Evolutionary conservation across 805 yeast species (phyloP).

Genomic region (Vanderwaltozyma tropicalis): DNA sequence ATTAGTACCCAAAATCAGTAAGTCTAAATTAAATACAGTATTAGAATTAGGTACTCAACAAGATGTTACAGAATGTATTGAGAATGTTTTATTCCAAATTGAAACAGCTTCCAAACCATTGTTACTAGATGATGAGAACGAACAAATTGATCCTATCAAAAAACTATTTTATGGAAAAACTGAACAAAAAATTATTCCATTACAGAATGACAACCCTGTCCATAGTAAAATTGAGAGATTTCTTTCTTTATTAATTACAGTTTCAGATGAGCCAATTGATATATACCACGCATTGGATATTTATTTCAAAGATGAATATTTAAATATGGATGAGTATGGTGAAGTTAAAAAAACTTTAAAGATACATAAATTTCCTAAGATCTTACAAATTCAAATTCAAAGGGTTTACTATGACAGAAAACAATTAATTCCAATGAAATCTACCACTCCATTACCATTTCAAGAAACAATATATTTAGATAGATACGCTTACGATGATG

Average conservation of each 20-base stretch:
- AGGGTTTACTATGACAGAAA: constrained; percentile 82
- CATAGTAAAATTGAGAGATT: constrained; percentile 63
- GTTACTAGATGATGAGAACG: constrained; percentile 55
- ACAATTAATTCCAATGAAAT: constrained; percentile 64
- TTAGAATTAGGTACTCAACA: constrained; percentile 84
- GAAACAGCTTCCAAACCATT: constrained; percentile 77
- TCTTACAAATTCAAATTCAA: constrained; percentile 86
- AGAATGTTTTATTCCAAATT: constrained; percentile 80
- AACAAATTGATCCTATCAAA: constrained; percentile 75
- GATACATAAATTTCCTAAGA: constrained; percentile 61
- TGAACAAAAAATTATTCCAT: constrained; percentile 59
- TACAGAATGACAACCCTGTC: constrained; percentile 26
- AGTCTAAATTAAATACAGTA: constrained; percentile 62
- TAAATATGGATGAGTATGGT: constrained; percentile 59
- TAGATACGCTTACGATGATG: constrained; percentile 63
- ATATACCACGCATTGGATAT: constrained; percentile 85
- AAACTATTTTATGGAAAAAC: constrained; percentile 77
- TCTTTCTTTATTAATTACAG: constrained; percentile 69
- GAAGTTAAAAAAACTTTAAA: constrained; percentile 64
- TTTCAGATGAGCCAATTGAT: constrained; percentile 78
- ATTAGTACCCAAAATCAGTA: constrained; percentile 8
- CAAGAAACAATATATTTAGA: constrained; percentile 73
- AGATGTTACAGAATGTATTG: constrained; percentile 95
- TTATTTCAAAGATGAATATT: constrained; percentile 61
- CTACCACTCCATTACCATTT: constrained; percentile 71